These are phyloP conservation scores for Bruguiera hainesii DNA, from an alignment of 441 rosid genomes.

Conservation along the genomic window DNA sequence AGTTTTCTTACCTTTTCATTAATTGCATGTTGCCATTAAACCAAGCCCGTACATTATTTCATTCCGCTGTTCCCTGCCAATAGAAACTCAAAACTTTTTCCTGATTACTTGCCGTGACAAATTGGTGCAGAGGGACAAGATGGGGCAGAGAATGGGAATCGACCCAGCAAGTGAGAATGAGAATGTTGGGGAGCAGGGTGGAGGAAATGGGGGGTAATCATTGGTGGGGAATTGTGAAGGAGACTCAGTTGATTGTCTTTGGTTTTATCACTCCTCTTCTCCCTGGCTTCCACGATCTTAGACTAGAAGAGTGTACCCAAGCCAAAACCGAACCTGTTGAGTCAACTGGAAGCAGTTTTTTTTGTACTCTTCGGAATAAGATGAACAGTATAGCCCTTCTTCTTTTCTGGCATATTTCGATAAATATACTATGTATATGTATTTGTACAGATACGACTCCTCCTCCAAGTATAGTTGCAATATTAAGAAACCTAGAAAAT, in stretches of 20 bases:
- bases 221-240: conserved; percentile 96
- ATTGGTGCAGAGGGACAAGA: conserved; percentile 47
- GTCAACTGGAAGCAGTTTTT: conserved; percentile 5
- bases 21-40: too few species aligned
- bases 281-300: conserved; percentile 85
- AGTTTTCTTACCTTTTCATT: too few species aligned
- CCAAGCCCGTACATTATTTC: too few species aligned
- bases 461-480: too few species aligned
- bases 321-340: conserved; percentile 1
- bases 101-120: not conserved
- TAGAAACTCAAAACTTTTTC: not conserved
- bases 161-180: conserved; percentile 52
- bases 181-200: conserved; percentile 38
- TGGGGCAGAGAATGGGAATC: conserved; percentile 65
- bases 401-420: not conserved
- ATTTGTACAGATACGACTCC: conserved; percentile 3
- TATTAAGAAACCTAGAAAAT: too few species aligned
- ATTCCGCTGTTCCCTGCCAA: too few species aligned
- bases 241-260: conserved; percentile 91
- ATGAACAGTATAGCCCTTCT: not conserved
- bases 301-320: conserved; percentile 40
- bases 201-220: conserved; percentile 55
- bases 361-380: conserved; percentile 15
- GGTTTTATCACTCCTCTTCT: conserved; percentile 96
- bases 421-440: not conserved